These are phyloP conservation scores for Sindora glabra DNA, from an alignment of 306 rosid genomes.

Conservation along the genomic window DNA sequence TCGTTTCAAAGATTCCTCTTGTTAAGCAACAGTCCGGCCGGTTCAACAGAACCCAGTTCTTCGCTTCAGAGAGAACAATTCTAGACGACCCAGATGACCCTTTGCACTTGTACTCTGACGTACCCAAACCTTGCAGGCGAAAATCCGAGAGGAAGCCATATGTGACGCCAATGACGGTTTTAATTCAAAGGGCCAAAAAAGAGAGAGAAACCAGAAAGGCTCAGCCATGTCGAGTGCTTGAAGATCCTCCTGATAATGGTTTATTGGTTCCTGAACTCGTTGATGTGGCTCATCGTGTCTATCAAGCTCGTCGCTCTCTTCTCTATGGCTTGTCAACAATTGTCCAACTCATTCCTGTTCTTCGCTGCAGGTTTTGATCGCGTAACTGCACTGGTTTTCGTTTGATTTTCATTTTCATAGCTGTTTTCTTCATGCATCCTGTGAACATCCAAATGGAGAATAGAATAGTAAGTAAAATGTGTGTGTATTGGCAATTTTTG, in stretches of 20 bases:
- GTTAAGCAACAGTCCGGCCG: conserved; percentile 13
- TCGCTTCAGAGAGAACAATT: conserved; percentile 16
- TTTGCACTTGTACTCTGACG: conserved; percentile 41
- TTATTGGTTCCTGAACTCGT: conserved; percentile 68
- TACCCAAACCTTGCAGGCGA: conserved; percentile 41
- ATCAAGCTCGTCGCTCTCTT: conserved; percentile 43
- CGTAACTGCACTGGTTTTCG: neutral
- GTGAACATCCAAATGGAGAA: no score
- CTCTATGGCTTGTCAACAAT: conserved; percentile 43
- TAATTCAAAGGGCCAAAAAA: conserved; percentile 60
- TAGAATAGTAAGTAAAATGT: no score
- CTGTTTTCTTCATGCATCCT: no score
- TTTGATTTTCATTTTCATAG: neutral
- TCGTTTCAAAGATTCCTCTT: conserved; percentile 5
- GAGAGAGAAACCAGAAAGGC: conserved; percentile 56
- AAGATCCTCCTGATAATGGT: conserved; percentile 66
- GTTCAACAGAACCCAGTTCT: conserved; percentile 14
- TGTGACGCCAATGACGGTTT: conserved; percentile 65
- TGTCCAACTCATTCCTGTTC: conserved; percentile 42
- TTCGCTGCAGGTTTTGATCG: conserved; percentile 42
- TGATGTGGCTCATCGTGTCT: conserved; percentile 53
- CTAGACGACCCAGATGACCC: conserved; percentile 13
- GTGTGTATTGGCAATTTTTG: neutral
- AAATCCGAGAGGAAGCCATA: conserved; percentile 67
- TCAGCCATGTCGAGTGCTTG: conserved; percentile 53